These are phyloP conservation scores for Strombidium stylifer DNA, from an alignment of 73 alveolate species.

Conservation along the genomic window DNA sequence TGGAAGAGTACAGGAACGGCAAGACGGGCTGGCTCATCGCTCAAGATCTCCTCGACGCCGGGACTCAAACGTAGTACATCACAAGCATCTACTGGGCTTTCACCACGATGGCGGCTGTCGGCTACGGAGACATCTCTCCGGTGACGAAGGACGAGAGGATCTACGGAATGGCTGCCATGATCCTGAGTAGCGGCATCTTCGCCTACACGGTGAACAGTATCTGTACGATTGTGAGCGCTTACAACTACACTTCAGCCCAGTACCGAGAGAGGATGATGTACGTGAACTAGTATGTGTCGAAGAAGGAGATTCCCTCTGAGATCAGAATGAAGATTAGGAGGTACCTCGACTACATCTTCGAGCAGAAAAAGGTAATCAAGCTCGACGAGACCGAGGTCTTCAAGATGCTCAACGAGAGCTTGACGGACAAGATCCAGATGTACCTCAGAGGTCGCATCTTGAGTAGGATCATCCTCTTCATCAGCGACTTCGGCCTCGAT, in stretches of 20 bases:
- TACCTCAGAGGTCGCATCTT: slow-evolving; percentile 59
- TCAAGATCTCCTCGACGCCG: slow-evolving; percentile 23
- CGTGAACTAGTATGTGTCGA: slow-evolving; percentile 51
- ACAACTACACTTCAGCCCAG: slow-evolving; percentile 39
- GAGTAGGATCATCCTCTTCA: slow-evolving; percentile 20
- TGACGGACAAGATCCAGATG: slow-evolving; percentile 44
- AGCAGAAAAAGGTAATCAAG: slow-evolving; percentile 38
- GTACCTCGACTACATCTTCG: slow-evolving; percentile 65
- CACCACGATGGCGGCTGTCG: slow-evolving; percentile 61
- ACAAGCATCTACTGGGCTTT: slow-evolving; percentile 60
- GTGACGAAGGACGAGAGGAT: slow-evolving; percentile 50
- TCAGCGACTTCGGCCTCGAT: slow-evolving; percentile 24
- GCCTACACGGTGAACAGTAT: slow-evolving; percentile 65
- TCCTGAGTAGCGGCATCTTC: slow-evolving; percentile 66
- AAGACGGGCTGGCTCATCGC: slow-evolving; percentile 32
- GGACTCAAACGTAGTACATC: slow-evolving; percentile 27
- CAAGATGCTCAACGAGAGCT: slow-evolving; percentile 55
- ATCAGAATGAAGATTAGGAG: slow-evolving; percentile 51
- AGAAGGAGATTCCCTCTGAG: slow-evolving; percentile 42
- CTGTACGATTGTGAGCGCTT: slow-evolving; percentile 37
- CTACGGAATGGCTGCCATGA: slow-evolving; percentile 59
- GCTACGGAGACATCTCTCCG: slow-evolving; percentile 67
- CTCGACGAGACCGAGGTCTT: slow-evolving; percentile 62
- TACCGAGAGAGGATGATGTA: slow-evolving; percentile 45
- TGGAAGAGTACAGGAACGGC: not conserved